Base-by-base conservation (phyloP, 441 rosid species). In the Adansonia grandidieri region DNA sequence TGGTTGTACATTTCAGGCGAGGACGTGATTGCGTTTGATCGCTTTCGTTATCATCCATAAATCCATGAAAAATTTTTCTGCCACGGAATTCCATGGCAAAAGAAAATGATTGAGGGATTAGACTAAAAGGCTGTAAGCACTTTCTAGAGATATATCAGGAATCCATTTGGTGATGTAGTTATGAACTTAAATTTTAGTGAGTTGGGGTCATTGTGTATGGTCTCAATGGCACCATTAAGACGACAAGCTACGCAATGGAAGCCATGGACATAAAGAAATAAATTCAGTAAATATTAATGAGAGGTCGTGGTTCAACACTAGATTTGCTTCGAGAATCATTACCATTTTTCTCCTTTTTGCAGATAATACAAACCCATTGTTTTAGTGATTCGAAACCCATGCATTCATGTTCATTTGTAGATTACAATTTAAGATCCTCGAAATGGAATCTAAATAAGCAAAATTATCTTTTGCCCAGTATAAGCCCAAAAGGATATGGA, bases 1-100 rank as follows among this genome's bases (percentile, higher is more conserved):
- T 77, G 85, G 9, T 85, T 84, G 24, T 8, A 77, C 79, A 84
- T 80, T 64, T 84, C 84, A 32, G 68, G 77, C 28, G 48, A 71
- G 78, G 11, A 4, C 84, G 74, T 2, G 77, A 51, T 14, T 77
- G 81, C 0, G 68, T 9, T 15, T 48, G 17, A 13, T 24, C 65
- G 32, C 60, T 67, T 9, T 82, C 86, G 37, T 80, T 85, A 51
- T 83, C 74, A 28, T 28, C 32, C 42, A 70, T 60, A 74, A 74
- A 79, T 53, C 76, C 69, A 6, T 68, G 54, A 56, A 75, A 75
- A 79, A 22, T 48, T 32, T 76, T 32, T 54, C 48, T 79, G 62
- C 64, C 78, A 28, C 75, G 51, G 65, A 83, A 77, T 20, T 81
- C 86, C 85, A 82, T 80, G 73, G 77, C 73, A 47, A 9, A 0